phyloP scores from a whole-genome alignment of 306 rosid species.

The Cicer cuneatum region DNA sequence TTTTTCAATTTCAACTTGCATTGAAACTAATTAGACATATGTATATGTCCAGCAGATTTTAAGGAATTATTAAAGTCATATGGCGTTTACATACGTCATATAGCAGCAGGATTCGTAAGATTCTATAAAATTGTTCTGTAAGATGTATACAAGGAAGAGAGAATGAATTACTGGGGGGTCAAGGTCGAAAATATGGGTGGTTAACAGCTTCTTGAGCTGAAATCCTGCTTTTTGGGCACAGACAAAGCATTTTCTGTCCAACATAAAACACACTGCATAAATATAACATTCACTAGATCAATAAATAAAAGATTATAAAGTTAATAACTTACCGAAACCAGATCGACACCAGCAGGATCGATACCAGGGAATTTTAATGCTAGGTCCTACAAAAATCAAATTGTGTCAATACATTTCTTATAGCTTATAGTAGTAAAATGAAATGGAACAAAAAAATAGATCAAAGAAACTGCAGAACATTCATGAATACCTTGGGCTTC shows the following conservation, averaged over 20 bases:
- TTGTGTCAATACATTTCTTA: not conserved
- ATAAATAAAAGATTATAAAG: not conserved
- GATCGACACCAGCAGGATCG: slow-evolving; percentile 25
- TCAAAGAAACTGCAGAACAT: not conserved
- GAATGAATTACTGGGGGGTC: not conserved
- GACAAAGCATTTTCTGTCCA: slow-evolving; percentile 42
- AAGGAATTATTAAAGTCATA: too few species aligned
- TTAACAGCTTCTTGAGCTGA: slow-evolving; percentile 38
- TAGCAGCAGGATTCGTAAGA: not conserved
- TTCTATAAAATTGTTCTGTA: not conserved
- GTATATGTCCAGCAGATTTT: too few species aligned
- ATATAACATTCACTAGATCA: not conserved
- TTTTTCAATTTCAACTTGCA: too few species aligned
- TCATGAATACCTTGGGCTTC: slow-evolving; percentile 10
- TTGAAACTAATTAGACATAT: too few species aligned
- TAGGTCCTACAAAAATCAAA: slow-evolving; percentile 33
- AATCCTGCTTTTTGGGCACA: slow-evolving; percentile 13
- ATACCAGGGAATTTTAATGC: not conserved
- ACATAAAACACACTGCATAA: not conserved
- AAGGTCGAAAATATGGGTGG: slow-evolving; percentile 12
- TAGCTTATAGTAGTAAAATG: not conserved
- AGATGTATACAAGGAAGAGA: not conserved
- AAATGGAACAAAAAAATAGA: not conserved
- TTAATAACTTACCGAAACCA: slow-evolving; percentile 33
- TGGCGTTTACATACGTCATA: not conserved